Evolutionary conservation across 2,329 filamentous ascomycete species (phyloP).

Genomic region (Waltergamsia citrina): DNA sequence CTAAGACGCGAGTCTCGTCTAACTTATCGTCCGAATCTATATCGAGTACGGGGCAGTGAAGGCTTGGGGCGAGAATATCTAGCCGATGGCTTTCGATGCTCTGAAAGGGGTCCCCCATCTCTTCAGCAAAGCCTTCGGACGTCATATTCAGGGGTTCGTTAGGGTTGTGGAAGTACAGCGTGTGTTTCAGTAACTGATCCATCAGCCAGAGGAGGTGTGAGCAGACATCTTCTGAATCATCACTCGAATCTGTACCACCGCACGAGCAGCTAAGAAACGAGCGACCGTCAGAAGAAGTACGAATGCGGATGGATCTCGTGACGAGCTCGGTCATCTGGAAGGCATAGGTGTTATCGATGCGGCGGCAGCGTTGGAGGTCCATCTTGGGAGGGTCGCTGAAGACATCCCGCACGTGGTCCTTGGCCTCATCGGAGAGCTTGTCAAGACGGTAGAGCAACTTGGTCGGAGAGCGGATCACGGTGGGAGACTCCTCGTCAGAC

Average conservation of each 20-base stretch:
- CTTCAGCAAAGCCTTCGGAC: conserved; percentile 29
- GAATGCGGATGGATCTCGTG: conserved; percentile 41
- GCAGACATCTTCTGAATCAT: conserved; percentile 28
- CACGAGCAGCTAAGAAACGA: conserved; percentile 38
- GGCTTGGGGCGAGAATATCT: conserved; percentile 38
- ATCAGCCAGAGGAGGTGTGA: conserved; percentile 45
- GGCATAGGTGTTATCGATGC: conserved; percentile 37
- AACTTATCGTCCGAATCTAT: conserved; percentile 17
- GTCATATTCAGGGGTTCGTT: conserved; percentile 30
- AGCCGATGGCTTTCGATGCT: conserved; percentile 41
- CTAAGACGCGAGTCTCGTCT: conserved; percentile 30
- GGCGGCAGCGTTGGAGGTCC: conserved; percentile 37
- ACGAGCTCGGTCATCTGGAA: conserved; percentile 47
- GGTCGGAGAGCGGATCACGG: conserved; percentile 25
- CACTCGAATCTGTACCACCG: no score
- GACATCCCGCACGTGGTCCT: conserved; percentile 29
- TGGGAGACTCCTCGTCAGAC: conserved; percentile 17
- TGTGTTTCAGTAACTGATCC: conserved; percentile 40
- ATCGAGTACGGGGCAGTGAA: conserved; percentile 35
- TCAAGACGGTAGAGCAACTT: conserved; percentile 30
- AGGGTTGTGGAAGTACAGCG: conserved; percentile 27
- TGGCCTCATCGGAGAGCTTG: conserved; percentile 24
- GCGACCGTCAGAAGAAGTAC: conserved; percentile 26
- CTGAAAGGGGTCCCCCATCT: conserved; percentile 38
- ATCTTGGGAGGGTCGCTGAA: conserved; percentile 39